Percentiles rank a stretch among this genome's conserved stretches.
Evolutionary conservation across 1,284 basidiomycete genomes (phyloP).

Genomic region (Vanrija sp.): DNA sequence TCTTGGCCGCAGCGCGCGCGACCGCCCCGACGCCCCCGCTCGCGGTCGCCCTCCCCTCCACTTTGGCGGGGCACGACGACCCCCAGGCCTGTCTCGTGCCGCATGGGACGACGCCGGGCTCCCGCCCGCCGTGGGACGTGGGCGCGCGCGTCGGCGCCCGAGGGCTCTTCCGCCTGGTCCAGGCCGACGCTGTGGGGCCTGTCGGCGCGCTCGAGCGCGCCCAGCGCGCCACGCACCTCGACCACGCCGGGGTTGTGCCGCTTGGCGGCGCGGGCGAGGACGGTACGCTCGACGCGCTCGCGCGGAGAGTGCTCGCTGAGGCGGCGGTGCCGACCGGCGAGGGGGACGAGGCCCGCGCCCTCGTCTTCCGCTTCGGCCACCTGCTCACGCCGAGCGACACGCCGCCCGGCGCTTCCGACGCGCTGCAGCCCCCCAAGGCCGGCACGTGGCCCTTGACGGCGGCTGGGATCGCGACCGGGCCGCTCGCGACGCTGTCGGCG

Average conservation of each 20-base stretch:
- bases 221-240: conserved; percentile 3
- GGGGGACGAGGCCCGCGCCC: not conserved
- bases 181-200: not conserved
- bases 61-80: too few relatives aligned
- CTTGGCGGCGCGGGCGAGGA: not conserved
- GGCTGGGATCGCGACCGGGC: not conserved
- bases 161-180: conserved; percentile 11
- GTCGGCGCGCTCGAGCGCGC: not conserved
- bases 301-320: not conserved
- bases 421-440: conserved; percentile 1
- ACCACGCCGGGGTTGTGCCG: not conserved
- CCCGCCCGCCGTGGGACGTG: conserved; percentile 10
- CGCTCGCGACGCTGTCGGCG: not conserved
- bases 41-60: not conserved
- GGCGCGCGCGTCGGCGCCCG: conserved; percentile 1
- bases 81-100: not conserved
- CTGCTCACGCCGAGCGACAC: not conserved
- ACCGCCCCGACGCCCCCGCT: not conserved
- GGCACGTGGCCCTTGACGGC: conserved; percentile 2
- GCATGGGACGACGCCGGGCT: conserved; percentile 3
- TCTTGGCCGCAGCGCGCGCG: not conserved
- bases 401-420: not conserved
- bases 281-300: not conserved
- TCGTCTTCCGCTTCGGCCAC: conserved; percentile 8
- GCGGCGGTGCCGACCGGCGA: not conserved